Base-by-base conservation (phyloP, 2,329 filamentous ascomycete genomes). In the Penicillium olsonii region DNA sequence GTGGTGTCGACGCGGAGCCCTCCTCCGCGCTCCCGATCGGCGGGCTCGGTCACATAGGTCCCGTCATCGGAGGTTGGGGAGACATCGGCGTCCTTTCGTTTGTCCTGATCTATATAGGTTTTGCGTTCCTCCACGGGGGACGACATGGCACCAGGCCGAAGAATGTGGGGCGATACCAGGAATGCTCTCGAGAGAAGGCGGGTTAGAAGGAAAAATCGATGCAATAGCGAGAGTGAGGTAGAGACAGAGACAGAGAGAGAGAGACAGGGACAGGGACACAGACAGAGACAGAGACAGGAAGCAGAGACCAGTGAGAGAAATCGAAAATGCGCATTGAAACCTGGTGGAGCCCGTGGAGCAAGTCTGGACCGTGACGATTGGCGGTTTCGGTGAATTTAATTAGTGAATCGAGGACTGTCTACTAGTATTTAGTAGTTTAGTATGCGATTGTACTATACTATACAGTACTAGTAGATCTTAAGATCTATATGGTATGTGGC, bases 71-170 rank as follows among this genome's bases (percentile, higher is more conserved):
- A 66, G 35, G 54, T 52, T 1, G 59, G 61, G 4, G 60, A 60
- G 38, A 59, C 55, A 46, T 69, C 60, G 2, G 52, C 53, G 9
- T 59, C 51, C 2, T 59, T 60, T 12, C 43, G 52, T 49, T 56
- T 63, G 45, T 54, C 65, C 56, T 61, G 63, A n/a, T 54, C 45
- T 31, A 63, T 58, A 10, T 63, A 54, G 15, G 55, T 56, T 24
- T 63, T 60, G 27, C 45, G 54, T 48, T 71, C 68, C 35, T 68
- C 58, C 6, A 58, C 50, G 4, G 71, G 68, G 38, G 64, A 66
- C 20, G 69, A 65, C 71, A 74, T 74, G 61, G 63, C 61, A 55
- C 63, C 58, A 55, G 62, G 63, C 60, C 58, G 50, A 51, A 55
- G 39, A 48, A 53, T 47, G 53, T 38, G 49, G 42, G 38, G 14